Evolutionary conservation across 495 filamentous ascomycete species (phyloP).

Genomic region (Penicillium riverlandense): DNA sequence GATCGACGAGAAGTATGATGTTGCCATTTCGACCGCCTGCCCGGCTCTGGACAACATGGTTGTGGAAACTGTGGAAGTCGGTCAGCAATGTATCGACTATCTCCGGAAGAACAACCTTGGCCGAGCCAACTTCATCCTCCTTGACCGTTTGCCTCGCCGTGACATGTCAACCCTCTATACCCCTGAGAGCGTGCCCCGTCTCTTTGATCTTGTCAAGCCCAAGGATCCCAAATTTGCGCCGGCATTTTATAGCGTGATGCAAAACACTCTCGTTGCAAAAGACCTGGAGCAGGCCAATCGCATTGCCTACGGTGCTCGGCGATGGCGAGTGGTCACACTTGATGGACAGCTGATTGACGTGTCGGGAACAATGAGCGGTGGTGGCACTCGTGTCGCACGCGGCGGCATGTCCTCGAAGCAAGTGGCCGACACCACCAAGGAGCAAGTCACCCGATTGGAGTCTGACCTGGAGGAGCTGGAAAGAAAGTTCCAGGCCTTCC

Average conservation of each 20-base stretch:
- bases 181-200: constrained; percentile 81
- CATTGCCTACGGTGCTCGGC: constrained; percentile 84
- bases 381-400: constrained; percentile 78
- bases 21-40: constrained; percentile 95
- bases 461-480: constrained; percentile 79
- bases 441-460: constrained; percentile 82
- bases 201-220: constrained; percentile 88
- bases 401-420: constrained; percentile 96
- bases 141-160: constrained; percentile 73
- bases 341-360: constrained; percentile 94
- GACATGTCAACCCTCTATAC: constrained; percentile 75
- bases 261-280: constrained; percentile 89
- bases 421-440: constrained; percentile 72
- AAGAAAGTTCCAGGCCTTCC: constrained; percentile 68
- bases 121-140: constrained; percentile 92
- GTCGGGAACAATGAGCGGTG: constrained; percentile 96
- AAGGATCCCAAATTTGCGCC: constrained; percentile 83
- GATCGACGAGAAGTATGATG: constrained; percentile 89
- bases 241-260: constrained; percentile 88
- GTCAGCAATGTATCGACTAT: constrained; percentile 96
- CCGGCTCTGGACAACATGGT: constrained; percentile 88
- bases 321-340: constrained; percentile 94
- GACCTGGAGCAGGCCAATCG: constrained; percentile 91
- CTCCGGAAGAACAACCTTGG: constrained; percentile 95
- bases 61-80: constrained; percentile 88